Evolutionary conservation across 2,329 filamentous ascomycete genomes (phyloP).

Genomic region (Fragosphaeria purpurea): DNA sequence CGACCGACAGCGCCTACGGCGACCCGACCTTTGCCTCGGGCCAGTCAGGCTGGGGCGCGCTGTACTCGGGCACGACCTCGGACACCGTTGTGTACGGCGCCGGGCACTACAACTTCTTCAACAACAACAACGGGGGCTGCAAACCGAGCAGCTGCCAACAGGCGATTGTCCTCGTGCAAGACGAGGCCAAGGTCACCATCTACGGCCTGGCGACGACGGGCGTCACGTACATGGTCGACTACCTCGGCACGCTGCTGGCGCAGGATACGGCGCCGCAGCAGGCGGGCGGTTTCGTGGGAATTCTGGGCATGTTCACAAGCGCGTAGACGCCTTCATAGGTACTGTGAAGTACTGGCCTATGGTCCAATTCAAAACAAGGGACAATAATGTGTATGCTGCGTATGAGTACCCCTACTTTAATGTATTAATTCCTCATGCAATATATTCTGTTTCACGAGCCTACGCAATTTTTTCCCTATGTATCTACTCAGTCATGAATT

Average conservation of each 20-base stretch:
- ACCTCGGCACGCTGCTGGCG: slow-evolving; percentile 3
- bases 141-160: slow-evolving; percentile 8
- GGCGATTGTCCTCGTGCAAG: slow-evolving; percentile 6
- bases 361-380: too few relatives aligned
- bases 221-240: slow-evolving; percentile 4
- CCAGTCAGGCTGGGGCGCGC: slow-evolving; percentile 44
- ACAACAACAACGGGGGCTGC: slow-evolving; percentile 39
- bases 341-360: too few relatives aligned
- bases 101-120: slow-evolving; percentile 51
- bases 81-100: slow-evolving; percentile 46
- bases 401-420: too few relatives aligned
- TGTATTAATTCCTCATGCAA: too few relatives aligned
- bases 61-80: slow-evolving; percentile 38
- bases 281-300: slow-evolving; percentile 1
- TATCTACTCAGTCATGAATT: too few relatives aligned
- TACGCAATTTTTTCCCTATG: too few relatives aligned
- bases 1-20: slow-evolving; percentile 21
- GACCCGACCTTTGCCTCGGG: slow-evolving; percentile 41
- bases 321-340: not conserved
- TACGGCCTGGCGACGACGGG: slow-evolving; percentile 7
- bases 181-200: slow-evolving; percentile 5
- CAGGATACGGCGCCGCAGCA: not conserved
- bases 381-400: too few relatives aligned
- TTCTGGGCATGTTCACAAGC: slow-evolving; percentile 2
- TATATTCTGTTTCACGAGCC: too few relatives aligned